Evolutionary conservation across 192 early-diverging fungal species (phyloP), one percentile per base, ranked within the genome.

Genomic region (Coemansia sp.): DNA sequence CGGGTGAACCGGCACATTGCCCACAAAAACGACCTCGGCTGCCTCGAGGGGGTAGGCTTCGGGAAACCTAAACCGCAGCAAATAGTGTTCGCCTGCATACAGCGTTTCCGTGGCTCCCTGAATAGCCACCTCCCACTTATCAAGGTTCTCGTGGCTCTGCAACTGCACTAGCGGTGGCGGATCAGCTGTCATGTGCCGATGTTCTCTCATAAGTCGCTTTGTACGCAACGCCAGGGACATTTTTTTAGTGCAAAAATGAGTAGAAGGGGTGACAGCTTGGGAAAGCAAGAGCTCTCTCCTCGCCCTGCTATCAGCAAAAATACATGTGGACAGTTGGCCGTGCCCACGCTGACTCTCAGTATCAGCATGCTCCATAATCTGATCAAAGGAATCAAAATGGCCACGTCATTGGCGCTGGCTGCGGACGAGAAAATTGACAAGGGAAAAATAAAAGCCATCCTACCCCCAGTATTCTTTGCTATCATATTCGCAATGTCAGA

Each of bases 1-100:
- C 35, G 90, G 91, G 56, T 93, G 90, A 43, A 89, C 75, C 6
- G 91, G 91, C 13, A 88, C 76, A 12, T 83, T 75, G 41, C 73
- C 76, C 6, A 89, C 69, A 64, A 93, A 90, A 0, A 91, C 64
- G 1, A 90, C 88, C 64, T 91, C 89, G 36, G 90, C 90, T 14
- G 91, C 85, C 58, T 91, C 90, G 41, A 90, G 69, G 21, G 91
- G 91, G 70, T 92, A 93, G 37, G 84, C 85, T 12, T 79, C 79
- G 18, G 86, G 84, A 74, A 93, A 91, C 38, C 79, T 83, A 73
- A 93, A 90, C 79, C 84, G 78, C 75, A 87, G 66, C 14, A 62
- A 69, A 39, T 84, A 87, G 14, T 38, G 28, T 58, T 87, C 86
- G 8, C 83, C 85, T 0, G 77, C 76, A 62, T 91, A 92, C 36